Conservation (phyloP, 805 yeast genomes). For the Scheffersomyces ergatensis region DNA sequence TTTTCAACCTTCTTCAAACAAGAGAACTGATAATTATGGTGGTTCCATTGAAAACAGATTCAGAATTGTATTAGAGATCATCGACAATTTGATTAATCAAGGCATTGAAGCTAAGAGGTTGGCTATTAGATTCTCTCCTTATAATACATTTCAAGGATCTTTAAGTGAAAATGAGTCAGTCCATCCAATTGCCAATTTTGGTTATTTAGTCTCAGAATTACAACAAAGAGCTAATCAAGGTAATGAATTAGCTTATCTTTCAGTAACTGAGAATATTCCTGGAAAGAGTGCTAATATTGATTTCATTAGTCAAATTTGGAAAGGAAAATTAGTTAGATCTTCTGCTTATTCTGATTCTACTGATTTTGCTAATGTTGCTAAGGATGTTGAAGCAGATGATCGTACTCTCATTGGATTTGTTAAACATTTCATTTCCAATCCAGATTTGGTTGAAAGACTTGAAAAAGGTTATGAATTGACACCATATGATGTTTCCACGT, state of each 20-base stretch:
- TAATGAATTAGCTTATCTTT: conserved; percentile 33
- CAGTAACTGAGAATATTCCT: conserved; percentile 23
- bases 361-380: conserved; percentile 5
- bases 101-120: conserved; percentile 27
- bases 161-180: conserved; percentile 25
- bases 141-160: conserved; percentile 28
- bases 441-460: conserved; percentile 40
- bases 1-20: conserved; percentile 28
- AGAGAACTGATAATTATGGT: conserved; percentile 33
- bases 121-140: conserved; percentile 37
- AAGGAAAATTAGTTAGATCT: conserved; percentile 13
- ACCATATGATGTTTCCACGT: conserved; percentile 36
- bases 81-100: conserved; percentile 34
- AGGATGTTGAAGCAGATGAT: conserved; percentile 11
- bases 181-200: conserved; percentile 10
- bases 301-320: conserved; percentile 28
- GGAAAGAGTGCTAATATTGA: conserved; percentile 15
- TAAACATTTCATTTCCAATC: conserved; percentile 42
- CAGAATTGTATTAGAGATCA: conserved; percentile 27
- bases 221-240: conserved; percentile 28
- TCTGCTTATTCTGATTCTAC: conserved; percentile 13
- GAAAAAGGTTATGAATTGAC: conserved; percentile 33
- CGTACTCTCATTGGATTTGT: conserved; percentile 43
- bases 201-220: conserved; percentile 28
- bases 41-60: conserved; percentile 38